phyloP scores from a whole-genome alignment of 352 stramenopile species.

The Globisporangium lucens region DNA sequence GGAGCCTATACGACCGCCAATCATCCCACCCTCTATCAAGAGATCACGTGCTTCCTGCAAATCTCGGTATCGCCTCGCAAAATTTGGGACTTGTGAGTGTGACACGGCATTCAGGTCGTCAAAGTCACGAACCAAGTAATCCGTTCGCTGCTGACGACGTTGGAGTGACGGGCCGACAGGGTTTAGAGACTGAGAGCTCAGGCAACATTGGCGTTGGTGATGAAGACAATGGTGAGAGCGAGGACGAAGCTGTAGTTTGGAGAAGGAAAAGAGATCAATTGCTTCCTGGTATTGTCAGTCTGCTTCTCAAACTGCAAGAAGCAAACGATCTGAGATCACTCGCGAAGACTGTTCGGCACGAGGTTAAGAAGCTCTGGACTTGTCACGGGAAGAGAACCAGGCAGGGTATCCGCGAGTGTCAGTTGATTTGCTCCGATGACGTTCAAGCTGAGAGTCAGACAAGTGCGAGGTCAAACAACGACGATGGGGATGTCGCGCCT shows the following conservation, averaged over 20 bases:
- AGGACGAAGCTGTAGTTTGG: not conserved
- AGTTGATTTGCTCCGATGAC: not conserved
- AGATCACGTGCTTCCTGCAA: not conserved
- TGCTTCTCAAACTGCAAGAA: constrained; percentile 14
- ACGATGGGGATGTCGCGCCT: not conserved
- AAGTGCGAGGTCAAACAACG: not conserved
- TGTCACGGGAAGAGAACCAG: not conserved
- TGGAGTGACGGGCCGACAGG: not conserved
- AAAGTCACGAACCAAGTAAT: not conserved
- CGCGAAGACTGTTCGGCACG: not conserved
- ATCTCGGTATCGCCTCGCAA: not conserved
- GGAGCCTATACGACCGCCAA: not conserved
- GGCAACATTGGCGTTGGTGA: constrained; percentile 2
- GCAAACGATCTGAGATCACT: constrained; percentile 2
- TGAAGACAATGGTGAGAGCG: not conserved
- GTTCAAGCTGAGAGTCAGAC: not conserved
- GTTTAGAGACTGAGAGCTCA: not conserved
- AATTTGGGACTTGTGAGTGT: not conserved
- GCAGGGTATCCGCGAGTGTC: constrained; percentile 2
- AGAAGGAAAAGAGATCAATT: not conserved
- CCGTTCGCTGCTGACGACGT: not conserved
- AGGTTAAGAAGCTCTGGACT: constrained; percentile 14
- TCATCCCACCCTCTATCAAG: not conserved
- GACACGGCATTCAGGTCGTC: not conserved
- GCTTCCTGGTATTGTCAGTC: not conserved